Conservation (phyloP, 2,329 filamentous ascomycete species). For the Fusarium floridanum region DNA sequence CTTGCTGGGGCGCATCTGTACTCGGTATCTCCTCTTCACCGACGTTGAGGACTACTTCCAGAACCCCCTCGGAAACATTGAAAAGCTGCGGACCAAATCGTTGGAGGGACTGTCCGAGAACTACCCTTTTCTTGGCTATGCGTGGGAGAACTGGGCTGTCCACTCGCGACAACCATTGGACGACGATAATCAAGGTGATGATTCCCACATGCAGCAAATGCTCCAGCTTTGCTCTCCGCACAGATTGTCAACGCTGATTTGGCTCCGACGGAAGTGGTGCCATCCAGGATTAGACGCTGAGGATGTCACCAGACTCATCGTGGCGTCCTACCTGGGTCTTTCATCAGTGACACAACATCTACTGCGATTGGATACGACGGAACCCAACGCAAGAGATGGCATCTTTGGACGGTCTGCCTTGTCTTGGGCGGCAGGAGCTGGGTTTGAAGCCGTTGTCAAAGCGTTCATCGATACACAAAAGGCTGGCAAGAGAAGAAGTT, state of each 20-base stretch:
- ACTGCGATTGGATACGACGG: not conserved
- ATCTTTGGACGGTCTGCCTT: not conserved
- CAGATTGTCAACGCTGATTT: not conserved
- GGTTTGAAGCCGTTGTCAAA: not conserved
- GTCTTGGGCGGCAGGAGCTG: not conserved
- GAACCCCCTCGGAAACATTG: not conserved
- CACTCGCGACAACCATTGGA: not conserved
- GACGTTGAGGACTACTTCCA: not conserved
- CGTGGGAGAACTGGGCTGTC: slow-evolving; percentile 4
- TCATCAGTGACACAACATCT: not conserved
- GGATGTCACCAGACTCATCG: not conserved
- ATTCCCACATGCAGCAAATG: not conserved
- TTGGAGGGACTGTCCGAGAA: not conserved
- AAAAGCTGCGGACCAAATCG: not conserved
- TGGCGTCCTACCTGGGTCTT: not conserved
- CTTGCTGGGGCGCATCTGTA: not conserved
- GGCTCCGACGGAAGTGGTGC: not conserved
- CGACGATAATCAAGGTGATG: not conserved
- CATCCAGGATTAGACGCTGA: not conserved
- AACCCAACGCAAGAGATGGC: not conserved
- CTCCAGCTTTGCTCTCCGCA: not conserved
- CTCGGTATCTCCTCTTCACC: not conserved
- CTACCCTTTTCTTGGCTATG: slow-evolving; percentile 1
- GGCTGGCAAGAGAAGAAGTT: not conserved
- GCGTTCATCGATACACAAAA: not conserved